Conservation (phyloP, 257 asterid genomes). For the Coffea eugenioides region DNA sequence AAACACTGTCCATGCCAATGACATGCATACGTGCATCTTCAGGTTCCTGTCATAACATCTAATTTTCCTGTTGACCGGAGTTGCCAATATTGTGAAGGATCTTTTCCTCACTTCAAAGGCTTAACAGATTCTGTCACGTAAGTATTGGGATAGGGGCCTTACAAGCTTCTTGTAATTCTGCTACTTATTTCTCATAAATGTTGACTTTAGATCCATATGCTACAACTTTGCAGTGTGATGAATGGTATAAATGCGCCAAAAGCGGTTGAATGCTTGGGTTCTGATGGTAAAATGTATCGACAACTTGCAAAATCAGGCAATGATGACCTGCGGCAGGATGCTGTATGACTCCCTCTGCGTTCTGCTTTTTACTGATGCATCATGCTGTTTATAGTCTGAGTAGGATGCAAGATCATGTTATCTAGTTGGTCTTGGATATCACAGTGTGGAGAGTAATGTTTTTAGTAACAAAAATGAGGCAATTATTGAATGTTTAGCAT, state of each 20-base stretch:
- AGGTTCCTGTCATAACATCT: constrained; percentile 98
- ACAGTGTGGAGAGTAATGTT: too few species aligned
- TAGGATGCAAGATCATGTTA: background rate
- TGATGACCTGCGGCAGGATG: constrained; percentile 99
- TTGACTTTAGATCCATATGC: constrained; percentile 3
- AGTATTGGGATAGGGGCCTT: constrained; percentile 24
- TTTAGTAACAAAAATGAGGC: background rate
- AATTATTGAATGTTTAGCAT: background rate
- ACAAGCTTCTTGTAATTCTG: too few species aligned
- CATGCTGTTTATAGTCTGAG: background rate
- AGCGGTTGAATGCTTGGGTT: constrained; percentile 95
- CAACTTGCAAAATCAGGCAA: constrained; percentile 99
- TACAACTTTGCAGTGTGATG: constrained; percentile 67
- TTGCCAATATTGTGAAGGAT: constrained; percentile 80
- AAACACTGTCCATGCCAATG: background rate
- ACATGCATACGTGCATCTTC: constrained; percentile 17
- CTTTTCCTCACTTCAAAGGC: constrained; percentile 92
- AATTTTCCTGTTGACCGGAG: constrained; percentile 82
- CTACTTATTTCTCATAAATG: too few species aligned
- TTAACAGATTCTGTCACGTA: constrained; percentile 86
- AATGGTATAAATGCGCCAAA: constrained; percentile 98
- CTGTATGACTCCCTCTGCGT: constrained; percentile 55
- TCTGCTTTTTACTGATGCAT: constrained; percentile 1
- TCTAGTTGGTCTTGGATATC: background rate
- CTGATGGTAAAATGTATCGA: constrained; percentile 83